Base-by-base conservation (phyloP, 2,329 filamentous ascomycete genomes). In the Pseudovirgaria hyperparasitica region DNA sequence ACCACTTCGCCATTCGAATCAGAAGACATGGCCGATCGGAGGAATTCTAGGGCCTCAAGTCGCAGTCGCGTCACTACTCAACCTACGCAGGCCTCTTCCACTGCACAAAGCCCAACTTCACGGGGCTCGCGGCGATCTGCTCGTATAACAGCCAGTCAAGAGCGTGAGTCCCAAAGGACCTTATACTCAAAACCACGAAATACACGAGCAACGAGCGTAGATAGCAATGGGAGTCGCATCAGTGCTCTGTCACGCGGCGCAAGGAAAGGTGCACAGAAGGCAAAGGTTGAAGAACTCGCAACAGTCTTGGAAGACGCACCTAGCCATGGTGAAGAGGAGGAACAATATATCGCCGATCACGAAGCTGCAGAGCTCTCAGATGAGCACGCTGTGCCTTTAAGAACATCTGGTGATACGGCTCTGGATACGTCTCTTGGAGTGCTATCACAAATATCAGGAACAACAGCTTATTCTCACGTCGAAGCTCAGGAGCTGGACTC, bases 381-480 rank as follows among this genome's bases (percentile, higher is more conserved):
- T 6, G 50, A 52, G n/a, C 43, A 51, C 24, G 48, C n/a, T 13
- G 11, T 23, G 16, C 22, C 8, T 38, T 18, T 22, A 22, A 26
- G 36, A 40, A 28, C 30, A 24, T 33, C 36, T 19, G 19, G 22
- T 16, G 19, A 29, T 9, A 20, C 32, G 6, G 16, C 32, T 11
- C 24, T 30, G 10, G 40, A 40, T 23, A 44, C 40, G 26, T 55
- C 52, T 16, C 51, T 52, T n/a, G 52, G 49, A 14, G 48, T 42
- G 15, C 37, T 39, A 10, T 63, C 60, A 5, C 52, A 47, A 21
- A 55, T 61, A 39, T 63, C 62, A 4, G 58, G 58, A 9, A 63
- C 56, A 3, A 63, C 62, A 3, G 46, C 45, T 6, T 57, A 59
- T 29, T 61, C 60, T 5, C 50, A 52, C 31, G 52, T 55, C 19